Conservation (phyloP, 148 eudicot species). For the Amaranthus hypochondriacus region DNA sequence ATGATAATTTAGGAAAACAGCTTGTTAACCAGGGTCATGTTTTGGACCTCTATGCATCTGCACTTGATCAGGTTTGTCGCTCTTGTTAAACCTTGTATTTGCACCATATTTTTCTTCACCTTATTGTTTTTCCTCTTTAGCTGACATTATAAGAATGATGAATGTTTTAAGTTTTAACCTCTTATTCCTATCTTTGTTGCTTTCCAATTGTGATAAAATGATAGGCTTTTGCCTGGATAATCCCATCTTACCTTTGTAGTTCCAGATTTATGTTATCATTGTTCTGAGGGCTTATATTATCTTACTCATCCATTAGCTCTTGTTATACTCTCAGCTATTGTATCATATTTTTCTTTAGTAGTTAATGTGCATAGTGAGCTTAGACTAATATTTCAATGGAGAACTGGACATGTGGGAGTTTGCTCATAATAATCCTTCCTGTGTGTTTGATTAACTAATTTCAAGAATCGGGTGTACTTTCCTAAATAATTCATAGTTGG, state of each 20-base stretch:
- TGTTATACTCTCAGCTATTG: neutral
- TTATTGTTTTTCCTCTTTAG: neutral
- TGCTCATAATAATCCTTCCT: too few species aligned
- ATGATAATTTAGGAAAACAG: constrained; percentile 73
- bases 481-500: neutral
- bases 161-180: neutral
- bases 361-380: neutral
- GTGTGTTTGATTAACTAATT: too few species aligned
- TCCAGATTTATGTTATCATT: too few species aligned
- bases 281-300: neutral
- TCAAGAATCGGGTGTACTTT: too few species aligned
- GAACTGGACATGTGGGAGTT: too few species aligned
- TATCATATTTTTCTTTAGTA: neutral
- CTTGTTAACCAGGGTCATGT: constrained; percentile 92
- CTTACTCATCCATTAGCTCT: neutral
- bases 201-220: neutral
- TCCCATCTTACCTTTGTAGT: neutral
- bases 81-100: neutral
- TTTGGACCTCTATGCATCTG: constrained; percentile 92
- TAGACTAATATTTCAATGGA: neutral
- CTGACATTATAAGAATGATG: neutral
- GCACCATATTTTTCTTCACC: neutral
- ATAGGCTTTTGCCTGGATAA: too few species aligned
- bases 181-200: neutral
- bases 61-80: constrained; percentile 83